Conservation (phyloP, 169 alveolate genomes). For the Blepharisma undulans region DNA sequence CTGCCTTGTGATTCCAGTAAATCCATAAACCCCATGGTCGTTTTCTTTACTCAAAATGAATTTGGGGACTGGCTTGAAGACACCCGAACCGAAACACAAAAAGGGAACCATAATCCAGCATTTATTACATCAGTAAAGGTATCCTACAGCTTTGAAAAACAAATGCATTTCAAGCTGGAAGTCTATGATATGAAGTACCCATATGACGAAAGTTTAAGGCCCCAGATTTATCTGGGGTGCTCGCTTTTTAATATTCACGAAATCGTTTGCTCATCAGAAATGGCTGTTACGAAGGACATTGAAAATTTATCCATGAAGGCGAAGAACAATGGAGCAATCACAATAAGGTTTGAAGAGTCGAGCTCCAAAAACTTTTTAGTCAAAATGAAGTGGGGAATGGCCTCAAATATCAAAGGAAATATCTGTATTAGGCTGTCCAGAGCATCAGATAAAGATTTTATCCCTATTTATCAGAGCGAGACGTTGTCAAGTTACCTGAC, state of each 20-base stretch:
- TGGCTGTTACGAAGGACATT: not conserved
- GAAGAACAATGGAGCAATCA: not conserved
- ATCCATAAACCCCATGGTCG: not conserved
- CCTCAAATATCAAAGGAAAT: not conserved
- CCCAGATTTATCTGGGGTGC: constrained; percentile 34
- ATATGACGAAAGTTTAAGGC: not conserved
- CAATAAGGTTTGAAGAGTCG: not conserved
- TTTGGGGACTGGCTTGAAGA: constrained; percentile 24
- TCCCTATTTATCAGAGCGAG: constrained; percentile 32
- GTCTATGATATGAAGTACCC: constrained; percentile 62
- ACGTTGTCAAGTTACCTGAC: not conserved
- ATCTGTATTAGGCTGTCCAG: not conserved
- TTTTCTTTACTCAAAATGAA: not conserved
- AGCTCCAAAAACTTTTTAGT: not conserved
- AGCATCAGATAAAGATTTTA: not conserved
- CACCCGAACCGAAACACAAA: constrained; percentile 70
- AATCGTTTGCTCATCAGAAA: constrained; percentile 42
- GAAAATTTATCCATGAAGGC: not conserved
- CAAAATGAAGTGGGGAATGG: constrained; percentile 10
- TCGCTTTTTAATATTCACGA: constrained; percentile 45
- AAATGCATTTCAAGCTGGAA: constrained; percentile 48
- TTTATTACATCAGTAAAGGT: constrained; percentile 61
- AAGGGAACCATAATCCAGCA: constrained; percentile 60
- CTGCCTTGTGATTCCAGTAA: not conserved
- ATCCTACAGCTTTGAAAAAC: constrained; percentile 63